Conservation (phyloP, 106 monocot species). For the Dactylorhiza incarnata region DNA sequence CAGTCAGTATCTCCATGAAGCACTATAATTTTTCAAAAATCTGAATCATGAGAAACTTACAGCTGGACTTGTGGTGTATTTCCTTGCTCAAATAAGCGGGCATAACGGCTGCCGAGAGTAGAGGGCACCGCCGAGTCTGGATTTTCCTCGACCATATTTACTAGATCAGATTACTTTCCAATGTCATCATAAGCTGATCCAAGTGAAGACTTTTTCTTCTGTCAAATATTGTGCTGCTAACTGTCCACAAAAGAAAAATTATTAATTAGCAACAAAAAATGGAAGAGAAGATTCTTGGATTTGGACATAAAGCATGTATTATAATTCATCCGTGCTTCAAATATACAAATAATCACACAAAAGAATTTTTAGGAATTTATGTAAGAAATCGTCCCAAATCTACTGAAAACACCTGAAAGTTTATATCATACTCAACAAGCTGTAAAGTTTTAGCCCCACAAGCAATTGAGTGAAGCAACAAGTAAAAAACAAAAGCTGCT, state of each 20-base stretch:
- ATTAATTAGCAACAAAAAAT: neutral
- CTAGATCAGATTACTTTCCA: constrained; percentile 14
- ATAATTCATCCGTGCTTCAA: neutral
- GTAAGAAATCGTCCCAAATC: neutral
- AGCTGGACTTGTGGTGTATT: constrained; percentile 39
- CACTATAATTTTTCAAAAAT: constrained; percentile 5
- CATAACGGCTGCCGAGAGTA: constrained; percentile 58
- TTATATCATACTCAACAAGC: neutral
- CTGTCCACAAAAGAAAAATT: constrained; percentile 18
- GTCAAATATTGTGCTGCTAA: constrained; percentile 58
- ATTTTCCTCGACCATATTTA: constrained; percentile 20
- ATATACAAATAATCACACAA: neutral
- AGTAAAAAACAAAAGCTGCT: neutral
- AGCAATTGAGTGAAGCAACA: neutral
- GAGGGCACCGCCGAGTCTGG: constrained; percentile 67
- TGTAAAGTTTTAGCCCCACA: neutral
- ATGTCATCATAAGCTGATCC: constrained; percentile 28
- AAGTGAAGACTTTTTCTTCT: constrained; percentile 50
- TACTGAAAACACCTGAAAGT: neutral
- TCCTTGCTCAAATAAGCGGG: constrained; percentile 77
- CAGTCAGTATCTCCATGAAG: constrained; percentile 20
- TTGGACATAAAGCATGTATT: neutral
- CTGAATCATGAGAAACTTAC: constrained; percentile 33
- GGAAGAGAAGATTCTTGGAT: neutral
- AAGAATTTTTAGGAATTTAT: neutral